Conservation (phyloP, 495 filamentous ascomycete species). For the Collariella sp. region DNA sequence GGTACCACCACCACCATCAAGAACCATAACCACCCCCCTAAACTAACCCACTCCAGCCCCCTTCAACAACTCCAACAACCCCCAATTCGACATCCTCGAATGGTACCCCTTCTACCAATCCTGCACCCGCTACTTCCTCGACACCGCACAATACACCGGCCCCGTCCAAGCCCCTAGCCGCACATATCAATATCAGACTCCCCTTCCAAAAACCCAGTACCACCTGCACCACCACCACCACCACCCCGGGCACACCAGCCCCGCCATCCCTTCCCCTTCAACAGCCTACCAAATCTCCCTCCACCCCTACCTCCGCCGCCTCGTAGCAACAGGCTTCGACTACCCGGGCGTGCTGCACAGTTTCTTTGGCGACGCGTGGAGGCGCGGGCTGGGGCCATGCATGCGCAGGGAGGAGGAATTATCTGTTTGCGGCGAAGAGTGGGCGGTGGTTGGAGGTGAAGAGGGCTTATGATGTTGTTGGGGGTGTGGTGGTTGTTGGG, state of each 20-base stretch:
- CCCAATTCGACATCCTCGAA: constrained; percentile 72
- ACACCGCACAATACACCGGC: constrained; percentile 77
- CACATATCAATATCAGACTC: constrained; percentile 78
- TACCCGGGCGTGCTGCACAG: constrained; percentile 75
- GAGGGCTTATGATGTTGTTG: constrained; percentile 85
- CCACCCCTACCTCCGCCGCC: constrained; percentile 79
- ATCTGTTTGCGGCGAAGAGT: constrained; percentile 89
- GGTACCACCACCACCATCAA: constrained; percentile 9
- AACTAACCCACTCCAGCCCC: neutral
- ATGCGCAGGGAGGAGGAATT: constrained; percentile 86
- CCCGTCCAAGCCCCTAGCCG: constrained; percentile 81
- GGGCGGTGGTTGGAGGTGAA: constrained; percentile 82
- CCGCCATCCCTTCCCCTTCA: neutral
- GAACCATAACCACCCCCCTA: neutral
- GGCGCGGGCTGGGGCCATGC: constrained; percentile 67
- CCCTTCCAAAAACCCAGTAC: constrained; percentile 52
- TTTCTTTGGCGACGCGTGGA: constrained; percentile 93
- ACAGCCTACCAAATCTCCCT: constrained; percentile 53
- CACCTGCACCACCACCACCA: neutral
- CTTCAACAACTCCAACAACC: constrained; percentile 30
- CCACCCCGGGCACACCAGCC: constrained; percentile 8
- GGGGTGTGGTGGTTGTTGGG: no score
- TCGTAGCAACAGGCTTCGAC: constrained; percentile 89
- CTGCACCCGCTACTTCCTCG: constrained; percentile 88
- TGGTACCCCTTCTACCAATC: constrained; percentile 92